Percentiles rank a stretch among this genome's conserved stretches.
Evolutionary conservation across 208 protist species (phyloP).

Genomic region (Tritrichomonas musculus): DNA sequence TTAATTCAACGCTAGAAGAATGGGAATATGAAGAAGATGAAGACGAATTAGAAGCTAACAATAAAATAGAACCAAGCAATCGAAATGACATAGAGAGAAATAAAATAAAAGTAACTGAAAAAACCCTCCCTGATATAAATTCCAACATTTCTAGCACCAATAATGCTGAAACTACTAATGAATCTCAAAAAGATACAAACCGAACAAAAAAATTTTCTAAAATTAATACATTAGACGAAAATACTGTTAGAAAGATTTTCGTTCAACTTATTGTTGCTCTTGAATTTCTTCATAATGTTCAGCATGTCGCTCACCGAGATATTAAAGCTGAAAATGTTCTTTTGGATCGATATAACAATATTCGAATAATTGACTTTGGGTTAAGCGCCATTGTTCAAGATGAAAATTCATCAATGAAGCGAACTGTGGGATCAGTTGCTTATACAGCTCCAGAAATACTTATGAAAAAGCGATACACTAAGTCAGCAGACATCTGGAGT

Average conservation of each 20-base stretch:
- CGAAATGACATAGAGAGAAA: too few relatives aligned
- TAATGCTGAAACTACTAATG: too few relatives aligned
- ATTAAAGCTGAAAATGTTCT: constrained; percentile 3
- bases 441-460: neutral
- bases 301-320: neutral
- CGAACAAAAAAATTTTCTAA: too few relatives aligned
- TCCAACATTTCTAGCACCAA: too few relatives aligned
- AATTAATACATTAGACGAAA: too few relatives aligned
- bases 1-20: neutral
- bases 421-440: neutral
- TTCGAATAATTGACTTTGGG: neutral
- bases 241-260: too few relatives aligned
- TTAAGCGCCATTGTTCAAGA: neutral
- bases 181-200: too few relatives aligned
- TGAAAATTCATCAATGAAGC: neutral
- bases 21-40: too few relatives aligned
- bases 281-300: neutral
- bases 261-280: neutral
- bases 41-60: too few relatives aligned
- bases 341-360: neutral
- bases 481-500: neutral
- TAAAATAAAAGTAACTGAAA: too few relatives aligned
- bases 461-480: neutral
- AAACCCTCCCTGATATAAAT: too few relatives aligned
- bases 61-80: too few relatives aligned